These are phyloP conservation scores for Fusarium foetens DNA, from an alignment of 2,329 filamentous ascomycete genomes.

Conservation along the genomic window DNA sequence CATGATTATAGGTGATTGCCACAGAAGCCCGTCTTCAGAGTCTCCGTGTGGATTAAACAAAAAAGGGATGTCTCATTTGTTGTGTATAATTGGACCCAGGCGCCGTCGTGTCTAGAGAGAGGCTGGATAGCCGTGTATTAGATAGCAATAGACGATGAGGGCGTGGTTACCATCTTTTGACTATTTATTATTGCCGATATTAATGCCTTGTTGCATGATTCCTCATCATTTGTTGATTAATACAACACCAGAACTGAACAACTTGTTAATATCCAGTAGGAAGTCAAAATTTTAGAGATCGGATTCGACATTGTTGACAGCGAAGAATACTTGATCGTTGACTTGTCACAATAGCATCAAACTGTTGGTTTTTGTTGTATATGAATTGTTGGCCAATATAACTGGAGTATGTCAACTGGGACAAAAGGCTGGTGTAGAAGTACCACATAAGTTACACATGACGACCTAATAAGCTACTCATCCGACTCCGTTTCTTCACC, in stretches of 20 bases:
- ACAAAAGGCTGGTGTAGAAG: not conserved
- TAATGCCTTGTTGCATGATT: not conserved
- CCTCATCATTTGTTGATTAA: not conserved
- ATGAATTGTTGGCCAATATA: not conserved
- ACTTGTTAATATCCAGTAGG: not conserved
- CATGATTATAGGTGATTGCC: constrained; percentile 75
- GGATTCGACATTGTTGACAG: not conserved
- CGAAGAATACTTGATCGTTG: not conserved
- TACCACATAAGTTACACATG: not conserved
- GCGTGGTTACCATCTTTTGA: constrained; percentile 31
- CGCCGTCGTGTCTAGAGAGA: constrained; percentile 44
- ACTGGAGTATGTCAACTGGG: not conserved
- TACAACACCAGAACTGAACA: not conserved
- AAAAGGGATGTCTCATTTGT: constrained; percentile 48
- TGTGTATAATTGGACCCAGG: constrained; percentile 49
- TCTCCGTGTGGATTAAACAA: constrained; percentile 77
- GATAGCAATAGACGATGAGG: constrained; percentile 51
- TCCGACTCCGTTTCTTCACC: not conserved
- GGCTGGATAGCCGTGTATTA: constrained; percentile 49
- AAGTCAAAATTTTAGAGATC: too few species aligned
- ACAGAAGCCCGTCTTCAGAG: constrained; percentile 91
- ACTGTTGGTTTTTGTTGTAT: not conserved
- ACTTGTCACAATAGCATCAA: not conserved
- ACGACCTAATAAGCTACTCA: not conserved
- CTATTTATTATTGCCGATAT: constrained; percentile 1